Base-by-base conservation (phyloP, 768 basidiomycete species). In the Tulasnella sp. region DNA sequence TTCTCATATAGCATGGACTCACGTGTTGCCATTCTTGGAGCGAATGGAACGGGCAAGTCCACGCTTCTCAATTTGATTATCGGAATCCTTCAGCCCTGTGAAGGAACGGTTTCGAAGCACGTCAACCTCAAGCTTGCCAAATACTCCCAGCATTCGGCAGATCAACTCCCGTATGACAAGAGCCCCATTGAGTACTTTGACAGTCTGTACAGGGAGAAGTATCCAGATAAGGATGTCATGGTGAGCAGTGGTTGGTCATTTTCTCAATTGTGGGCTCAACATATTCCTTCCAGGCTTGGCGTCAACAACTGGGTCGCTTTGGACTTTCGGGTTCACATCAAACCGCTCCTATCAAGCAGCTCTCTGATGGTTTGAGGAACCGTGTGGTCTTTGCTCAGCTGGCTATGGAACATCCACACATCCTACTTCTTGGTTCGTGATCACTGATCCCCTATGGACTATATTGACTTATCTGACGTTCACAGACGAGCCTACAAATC, bases 141-240 rank as follows among this genome's bases (percentile, higher is more conserved):
- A 67, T 99, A 99, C 73, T 90, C 86, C 4, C 95, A 99, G 70
- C 95, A 99, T 71, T 88, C 84, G 48, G 92, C 95, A 25, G 95
- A 99, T 67, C 95, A 99, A 66, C 78, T 99, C 8, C 95, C 95
- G 22, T 99, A 95, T 66, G 81, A 92, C 56, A 76, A 76, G 63
- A 72, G 78, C 22, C 92, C 95, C 3, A 73, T 98, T 60, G 95
- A 98, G 67, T 89, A 98, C 69, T 87, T 99, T 72, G 88, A 91
- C 67, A 61, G 60, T 13, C 66, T 84, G 44, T 99, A 91, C 68
- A 56, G 66, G 32, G 66, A 77, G 55, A 92, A 89, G 66, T 93
- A 77, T 70, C 93, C 95, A 1, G 91, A 96, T 60, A 95, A 92
- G 72, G 95, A 98, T 62, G 57, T 77, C 20, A 81, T 77, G 68